Conservation (phyloP, 176 grass and related monocot species). For the Urochloa ruziziensis region DNA sequence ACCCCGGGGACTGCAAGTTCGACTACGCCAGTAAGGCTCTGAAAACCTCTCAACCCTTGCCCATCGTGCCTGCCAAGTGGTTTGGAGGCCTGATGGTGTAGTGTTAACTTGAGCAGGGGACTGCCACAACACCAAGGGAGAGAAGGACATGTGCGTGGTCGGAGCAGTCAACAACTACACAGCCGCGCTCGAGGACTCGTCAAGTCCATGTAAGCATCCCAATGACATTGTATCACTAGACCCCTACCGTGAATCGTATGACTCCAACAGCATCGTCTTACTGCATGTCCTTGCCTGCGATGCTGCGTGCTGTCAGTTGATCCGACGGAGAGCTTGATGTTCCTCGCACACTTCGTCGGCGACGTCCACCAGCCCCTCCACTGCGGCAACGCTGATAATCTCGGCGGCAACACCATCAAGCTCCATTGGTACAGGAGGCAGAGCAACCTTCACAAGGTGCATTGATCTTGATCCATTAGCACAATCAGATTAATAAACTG, state of each 20-base stretch:
- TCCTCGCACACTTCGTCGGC: constrained; percentile 64
- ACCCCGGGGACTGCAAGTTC: constrained; percentile 56
- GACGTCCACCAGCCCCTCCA: constrained; percentile 64
- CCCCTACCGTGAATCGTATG: neutral
- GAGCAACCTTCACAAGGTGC: constrained; percentile 61
- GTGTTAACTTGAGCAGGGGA: constrained; percentile 36
- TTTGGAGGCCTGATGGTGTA: neutral
- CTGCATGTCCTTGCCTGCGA: too few species aligned
- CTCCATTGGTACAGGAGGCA: constrained; percentile 59
- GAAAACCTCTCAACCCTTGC: too few species aligned
- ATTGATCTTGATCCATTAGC: neutral
- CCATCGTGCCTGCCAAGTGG: too few species aligned
- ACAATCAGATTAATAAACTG: too few species aligned
- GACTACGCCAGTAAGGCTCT: constrained; percentile 46
- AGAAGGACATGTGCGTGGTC: constrained; percentile 59
- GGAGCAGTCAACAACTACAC: constrained; percentile 86
- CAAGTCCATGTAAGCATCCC: constrained; percentile 40
- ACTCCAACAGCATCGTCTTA: too few species aligned
- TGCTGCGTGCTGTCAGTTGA: constrained; percentile 22
- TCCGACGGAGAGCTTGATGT: constrained; percentile 56
- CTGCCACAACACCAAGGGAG: constrained; percentile 48
- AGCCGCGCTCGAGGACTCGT: constrained; percentile 28
- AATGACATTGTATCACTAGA: too few species aligned
- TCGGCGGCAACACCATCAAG: constrained; percentile 50
- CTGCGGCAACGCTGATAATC: constrained; percentile 24